Conservation (phyloP, 495 filamentous ascomycete genomes). For the Cryomyces minteri region DNA sequence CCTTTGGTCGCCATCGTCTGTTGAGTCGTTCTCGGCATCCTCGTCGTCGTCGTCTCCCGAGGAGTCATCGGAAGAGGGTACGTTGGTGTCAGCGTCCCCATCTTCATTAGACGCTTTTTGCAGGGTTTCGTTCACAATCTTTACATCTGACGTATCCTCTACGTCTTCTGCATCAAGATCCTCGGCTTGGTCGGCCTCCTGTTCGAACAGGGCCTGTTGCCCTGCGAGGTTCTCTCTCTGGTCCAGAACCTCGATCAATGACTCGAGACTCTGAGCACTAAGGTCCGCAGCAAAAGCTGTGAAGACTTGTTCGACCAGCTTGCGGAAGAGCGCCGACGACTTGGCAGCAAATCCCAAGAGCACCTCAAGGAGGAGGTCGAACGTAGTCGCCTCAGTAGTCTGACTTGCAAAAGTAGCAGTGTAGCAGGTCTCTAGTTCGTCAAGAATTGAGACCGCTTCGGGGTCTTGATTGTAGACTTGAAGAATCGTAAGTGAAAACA, state of each 20-base stretch:
- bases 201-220: conserved; percentile 71
- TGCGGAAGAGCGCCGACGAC: conserved; percentile 66
- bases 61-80: neutral
- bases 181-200: conserved; percentile 32
- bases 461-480: conserved; percentile 80
- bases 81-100: conserved; percentile 6
- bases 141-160: conserved; percentile 22
- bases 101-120: conserved; percentile 2
- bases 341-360: conserved; percentile 75
- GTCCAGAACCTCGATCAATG: conserved; percentile 43
- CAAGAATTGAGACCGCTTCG: conserved; percentile 58
- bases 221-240: conserved; percentile 68
- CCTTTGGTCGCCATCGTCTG: conserved; percentile 18
- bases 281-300: conserved; percentile 53
- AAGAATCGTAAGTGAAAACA: conserved; percentile 72
- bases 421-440: conserved; percentile 56
- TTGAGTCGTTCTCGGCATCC: conserved; percentile 1
- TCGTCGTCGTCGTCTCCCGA: conserved; percentile 5
- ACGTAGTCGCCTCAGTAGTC: conserved; percentile 38
- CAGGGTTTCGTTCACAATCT: conserved; percentile 9
- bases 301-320: conserved; percentile 77
- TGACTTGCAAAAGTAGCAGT: conserved; percentile 34
- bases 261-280: conserved; percentile 50
- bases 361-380: conserved; percentile 69
- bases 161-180: conserved; percentile 27